Evolutionary conservation across 2,329 filamentous ascomycete genomes (phyloP), one percentile per base, ranked within the genome.

Genomic region (Trichoderma lentiforme): DNA sequence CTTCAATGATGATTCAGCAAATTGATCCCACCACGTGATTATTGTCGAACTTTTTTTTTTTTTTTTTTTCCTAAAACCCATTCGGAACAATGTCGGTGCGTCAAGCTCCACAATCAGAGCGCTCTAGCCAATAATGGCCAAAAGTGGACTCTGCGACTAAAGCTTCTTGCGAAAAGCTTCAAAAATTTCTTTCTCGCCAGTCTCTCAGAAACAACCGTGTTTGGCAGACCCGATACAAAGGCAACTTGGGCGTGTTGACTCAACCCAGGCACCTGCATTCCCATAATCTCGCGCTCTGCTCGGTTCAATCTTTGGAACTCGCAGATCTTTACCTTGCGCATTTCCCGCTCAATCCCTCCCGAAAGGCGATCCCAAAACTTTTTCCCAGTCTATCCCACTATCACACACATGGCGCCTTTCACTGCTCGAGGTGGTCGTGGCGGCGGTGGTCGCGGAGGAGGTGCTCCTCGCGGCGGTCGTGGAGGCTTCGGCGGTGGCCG

Each of bases 121-220:
- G 28, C 18, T 60, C 70, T 74, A 73, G 68, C 76, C 69, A 63
- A 68, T 60, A 72, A 73, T 68, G 71, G 73, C 24, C 66, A 9
- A 36, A n/a, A 36, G 70, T 73, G 74, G 76, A 64, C 63, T 21
- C 56, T 34, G 67, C 28, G 53, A 70, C 71, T 71, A 74, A 76
- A 73, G 73, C 74, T 74, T 73, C 70, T 65, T 73, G 71, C 70
- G 70, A 73, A 75, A 76, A 80, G 79, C 80, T 82, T 80, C 78
- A 81, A 81, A 82, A 82, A 81, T 78, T 79, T 81, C 79, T 81
- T 79, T 78, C 75, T 74, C 74, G 72, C 75, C 72, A 74, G 69
- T 67, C 72, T 73, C 56, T 71, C 68, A 64, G 39, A 66, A 73
- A 63, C 51, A 58, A 51, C 43, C 67, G 67, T 70, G 67, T 70